Evolutionary conservation across 2,329 filamentous ascomycete species (phyloP), one percentile per base, ranked within the genome.

Genomic region (Bipolaris cookei): DNA sequence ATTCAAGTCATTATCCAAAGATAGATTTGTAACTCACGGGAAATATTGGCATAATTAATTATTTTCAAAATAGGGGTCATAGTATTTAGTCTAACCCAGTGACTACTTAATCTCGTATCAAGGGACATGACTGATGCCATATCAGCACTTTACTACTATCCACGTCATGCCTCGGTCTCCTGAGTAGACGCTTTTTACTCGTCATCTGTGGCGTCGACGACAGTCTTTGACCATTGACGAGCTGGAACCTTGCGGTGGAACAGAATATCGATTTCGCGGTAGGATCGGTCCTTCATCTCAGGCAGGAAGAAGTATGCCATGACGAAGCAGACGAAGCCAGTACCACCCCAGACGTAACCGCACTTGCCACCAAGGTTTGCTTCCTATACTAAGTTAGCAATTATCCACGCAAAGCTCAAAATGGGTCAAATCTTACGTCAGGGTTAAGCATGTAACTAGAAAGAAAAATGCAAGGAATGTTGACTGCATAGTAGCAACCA

Each of bases 391-490:
- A 74, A 84, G 87, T 62, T 84, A 87, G 69, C 82, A 82, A 23
- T 4, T 18, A 21, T 48, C 37, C 18, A 38, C 1, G 11, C 6
- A 78, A 81, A 84, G 72, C 82, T 83, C 0, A 41, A 79, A 82
- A 18, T 84, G 75, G 72, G 83, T 73, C 67, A 75, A 6, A 20
- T 38, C 68, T 67, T 69, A 67, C 66, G 38, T 62, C 76, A 1
- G 80, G 73, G 80, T 88, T 88, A 61, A 88, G 84, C 83, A 88
- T 85, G 67, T 82, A 86, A 61, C 80, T 83, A 6, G 79, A 72
- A 8, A 86, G 81, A 82, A 86, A 88, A 69, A 89, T 89, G 67
- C 84, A 87, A 65, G 86, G 86, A 71, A 89, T 88, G 56, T 89
- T 83, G 59, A 86, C 77, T 4, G 87, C 65, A 75, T 89, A 89